Base-by-base conservation (phyloP, 345 rosid genomes). In the Reutealis trisperma region DNA sequence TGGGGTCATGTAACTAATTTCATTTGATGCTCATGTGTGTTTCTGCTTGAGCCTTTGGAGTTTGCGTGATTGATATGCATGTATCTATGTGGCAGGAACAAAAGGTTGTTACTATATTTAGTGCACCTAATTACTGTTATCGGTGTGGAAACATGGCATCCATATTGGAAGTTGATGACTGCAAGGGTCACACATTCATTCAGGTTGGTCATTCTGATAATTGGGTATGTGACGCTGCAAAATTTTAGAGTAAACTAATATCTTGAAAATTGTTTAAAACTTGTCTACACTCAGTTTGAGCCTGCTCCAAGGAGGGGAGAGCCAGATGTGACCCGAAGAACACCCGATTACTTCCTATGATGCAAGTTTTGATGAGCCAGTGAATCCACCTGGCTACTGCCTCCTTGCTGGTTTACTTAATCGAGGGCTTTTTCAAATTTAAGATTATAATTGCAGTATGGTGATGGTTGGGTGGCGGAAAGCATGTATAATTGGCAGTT, bases 141-240 rank as follows among this genome's bases (percentile, higher is more conserved):
- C 98, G 98, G 37, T 94, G 98, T 88, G 98, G 98, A 73, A 94
- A 94, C 88, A 93, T 92, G 96, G 98, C 98, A 47, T 94, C 98
- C 51, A 92, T 94, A 70, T 88, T 94, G 61, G 96, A 93, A 82
- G 97, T 94, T 63, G 97, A 94, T 72, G 98, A 93, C 83, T 94
- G 94, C 90, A 91, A 90, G 83, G 91, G 87, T 51, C 98, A 94
- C 86, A 92, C 94, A 24, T 94, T 94, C 87, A 92, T 94, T 85
- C 98, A 94, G 98, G 98, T 94, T 72, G 74, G 71, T 66, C 64
- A 62, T 71, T 63, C 45, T 41, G 57, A 41, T 68, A 19, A 22
- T 27, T 60, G 47, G 34, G 55, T 45, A 15, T 54, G n/a, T 54
- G 1, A 2, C 19, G 59, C 19, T 54, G 6, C 59, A 16, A 25